Evolutionary conservation across 352 stramenopile genomes (phyloP), one percentile per base, ranked within the genome.

Genomic region (Peronosclerospora sorghi): DNA sequence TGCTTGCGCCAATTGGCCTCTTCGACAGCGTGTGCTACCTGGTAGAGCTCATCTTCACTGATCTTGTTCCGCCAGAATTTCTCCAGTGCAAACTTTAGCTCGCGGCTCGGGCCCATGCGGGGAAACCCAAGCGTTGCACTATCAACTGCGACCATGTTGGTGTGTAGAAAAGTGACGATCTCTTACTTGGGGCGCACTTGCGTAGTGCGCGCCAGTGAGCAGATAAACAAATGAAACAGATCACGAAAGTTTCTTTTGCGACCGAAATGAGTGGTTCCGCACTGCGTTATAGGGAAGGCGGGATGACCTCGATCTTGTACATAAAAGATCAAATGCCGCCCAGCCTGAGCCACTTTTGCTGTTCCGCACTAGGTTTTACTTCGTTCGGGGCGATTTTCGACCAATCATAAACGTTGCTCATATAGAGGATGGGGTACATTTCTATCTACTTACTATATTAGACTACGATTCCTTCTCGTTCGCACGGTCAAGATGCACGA

Each of bases 1-100:
- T 96, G 87, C 40, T 88, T 71, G 27, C 65, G 49, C 87, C 87
- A 97, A 51, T 89, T 90, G 54, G 65, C 53, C 20, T 86, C 65
- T 51, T 96, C 83, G 1, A 96, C 75, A 4, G 58, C 30, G 51
- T 82, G 51, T 6, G 82, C 83, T 10, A 89, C 67, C 26, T 59
- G 51, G 41, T 76, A 79, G 24, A 96, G 73, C 54, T 92, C 83
- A n/a, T 78, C 51, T 55, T 92, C 68, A 28, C 42, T 69, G 40
- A 93, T 65, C 46, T 85, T 83, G 42, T 79, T 65, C 50, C 81
- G 80, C 88, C 88, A 97, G 64, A 90, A 94, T 59, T 94, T 94
- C 58, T 97, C 88, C 12, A 97, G 60, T 4, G 83, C 83, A 54
- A 95, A 96, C 77, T 97, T 97, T 48, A 97, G 80, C 67, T 97